phyloP scores from a whole-genome alignment of 139 green algal species.

The Pleodorina starrii region DNA sequence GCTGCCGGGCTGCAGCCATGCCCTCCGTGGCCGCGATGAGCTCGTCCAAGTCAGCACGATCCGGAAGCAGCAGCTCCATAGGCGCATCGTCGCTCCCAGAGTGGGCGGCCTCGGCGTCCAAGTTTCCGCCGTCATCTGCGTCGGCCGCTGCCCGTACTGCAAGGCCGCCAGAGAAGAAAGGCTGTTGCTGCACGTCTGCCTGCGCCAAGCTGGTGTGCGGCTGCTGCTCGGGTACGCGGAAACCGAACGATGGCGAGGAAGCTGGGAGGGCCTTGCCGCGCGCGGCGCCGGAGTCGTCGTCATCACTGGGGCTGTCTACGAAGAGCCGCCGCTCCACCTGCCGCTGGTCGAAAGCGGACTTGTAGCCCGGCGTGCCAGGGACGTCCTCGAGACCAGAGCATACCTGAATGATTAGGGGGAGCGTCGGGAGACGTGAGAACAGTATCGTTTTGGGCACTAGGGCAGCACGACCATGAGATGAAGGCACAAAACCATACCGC shows the following conservation, averaged over 20 bases:
- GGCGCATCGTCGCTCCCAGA: background rate
- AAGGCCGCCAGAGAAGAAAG: background rate
- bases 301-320: constrained; percentile 23
- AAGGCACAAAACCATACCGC: too few species aligned
- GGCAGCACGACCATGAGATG: too few species aligned
- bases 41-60: constrained; percentile 14
- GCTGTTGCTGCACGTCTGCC: background rate
- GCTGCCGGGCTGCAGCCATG: background rate
- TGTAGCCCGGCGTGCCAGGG: background rate
- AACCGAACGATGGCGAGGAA: background rate
- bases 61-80: constrained; percentile 36
- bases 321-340: constrained; percentile 38
- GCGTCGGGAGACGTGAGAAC: too few species aligned
- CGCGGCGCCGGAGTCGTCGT: background rate
- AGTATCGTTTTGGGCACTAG: too few species aligned
- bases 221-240: background rate
- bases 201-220: background rate
- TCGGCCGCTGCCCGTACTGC: background rate
- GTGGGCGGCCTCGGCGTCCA: background rate
- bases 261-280: background rate
- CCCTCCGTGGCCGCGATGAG: constrained; percentile 25
- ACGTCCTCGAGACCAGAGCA: constrained; percentile 38
- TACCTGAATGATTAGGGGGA: background rate
- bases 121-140: background rate
- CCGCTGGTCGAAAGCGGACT: background rate